These are phyloP conservation scores for Chlamydomonas eustigma DNA, from an alignment of 139 green algal species.

Conservation along the genomic window DNA sequence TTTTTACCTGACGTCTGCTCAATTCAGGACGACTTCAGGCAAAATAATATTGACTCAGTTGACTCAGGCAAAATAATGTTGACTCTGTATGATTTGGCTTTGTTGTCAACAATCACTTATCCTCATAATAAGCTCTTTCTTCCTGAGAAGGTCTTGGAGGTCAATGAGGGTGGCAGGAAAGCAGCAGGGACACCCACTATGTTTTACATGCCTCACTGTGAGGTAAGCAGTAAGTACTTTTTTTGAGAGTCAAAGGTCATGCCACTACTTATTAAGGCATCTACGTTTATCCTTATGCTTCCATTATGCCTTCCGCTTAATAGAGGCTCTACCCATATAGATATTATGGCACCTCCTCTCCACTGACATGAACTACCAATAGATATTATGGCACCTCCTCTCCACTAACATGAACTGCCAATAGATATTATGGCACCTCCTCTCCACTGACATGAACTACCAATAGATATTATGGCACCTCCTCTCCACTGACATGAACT, in stretches of 20 bases:
- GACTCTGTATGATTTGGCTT: too few species aligned
- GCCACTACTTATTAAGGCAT: not conserved
- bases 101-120: too few species aligned
- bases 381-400: not conserved
- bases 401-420: not conserved
- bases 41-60: too few species aligned
- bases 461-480: not conserved
- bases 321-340: not conserved
- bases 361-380: not conserved
- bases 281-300: not conserved
- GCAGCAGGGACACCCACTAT: slow-evolving; percentile 42
- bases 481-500: too few species aligned
- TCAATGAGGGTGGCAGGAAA: not conserved
- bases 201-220: slow-evolving; percentile 70
- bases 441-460: not conserved
- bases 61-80: too few species aligned
- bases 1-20: too few species aligned
- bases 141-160: not conserved
- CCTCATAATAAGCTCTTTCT: too few species aligned
- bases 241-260: slow-evolving; percentile 54
- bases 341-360: not conserved
- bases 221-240: slow-evolving; percentile 43
- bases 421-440: not conserved
- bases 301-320: too few species aligned
- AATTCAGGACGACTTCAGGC: too few species aligned